Conservation (phyloP, 176 grass and related monocot species). For the Puccinellia tenuiflora region DNA sequence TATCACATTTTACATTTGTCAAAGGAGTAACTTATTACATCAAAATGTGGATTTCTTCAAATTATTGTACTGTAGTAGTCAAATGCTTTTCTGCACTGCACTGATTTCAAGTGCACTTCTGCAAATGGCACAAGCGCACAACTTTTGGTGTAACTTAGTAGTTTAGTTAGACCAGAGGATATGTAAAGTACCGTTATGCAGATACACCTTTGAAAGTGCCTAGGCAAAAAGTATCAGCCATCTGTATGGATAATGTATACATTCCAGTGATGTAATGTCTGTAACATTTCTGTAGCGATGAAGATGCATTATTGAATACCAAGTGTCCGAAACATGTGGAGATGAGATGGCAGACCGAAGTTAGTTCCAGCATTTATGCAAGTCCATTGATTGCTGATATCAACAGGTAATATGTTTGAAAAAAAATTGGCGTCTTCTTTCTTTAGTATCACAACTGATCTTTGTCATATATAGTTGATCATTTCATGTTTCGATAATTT, state of each 20-base stretch:
- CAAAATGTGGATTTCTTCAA: not conserved
- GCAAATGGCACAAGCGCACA: not conserved
- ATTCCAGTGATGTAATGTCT: not conserved
- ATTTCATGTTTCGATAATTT: conserved; percentile 15
- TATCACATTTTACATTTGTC: no score
- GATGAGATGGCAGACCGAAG: conserved; percentile 94
- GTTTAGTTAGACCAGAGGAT: conserved; percentile 6
- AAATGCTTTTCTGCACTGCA: not conserved
- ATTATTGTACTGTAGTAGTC: not conserved
- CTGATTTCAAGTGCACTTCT: conserved; percentile 1
- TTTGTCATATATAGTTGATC: conserved; percentile 4
- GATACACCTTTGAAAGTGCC: not conserved
- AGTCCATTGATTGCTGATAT: conserved; percentile 91
- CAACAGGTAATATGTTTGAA: conserved; percentile 59
- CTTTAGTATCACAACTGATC: conserved; percentile 11
- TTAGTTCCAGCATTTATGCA: conserved; percentile 98
- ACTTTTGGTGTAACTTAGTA: not conserved
- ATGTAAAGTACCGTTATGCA: not conserved
- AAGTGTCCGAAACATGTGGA: conserved; percentile 87
- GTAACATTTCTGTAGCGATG: conserved; percentile 51
- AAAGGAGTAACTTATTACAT: not conserved
- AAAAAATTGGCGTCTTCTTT: not conserved
- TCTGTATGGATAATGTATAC: conserved; percentile 4
- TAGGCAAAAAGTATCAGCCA: not conserved
- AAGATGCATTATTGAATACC: conserved; percentile 74